phyloP scores from a whole-genome alignment of 352 stramenopile genomes.

The Globisporangium cederbergense region DNA sequence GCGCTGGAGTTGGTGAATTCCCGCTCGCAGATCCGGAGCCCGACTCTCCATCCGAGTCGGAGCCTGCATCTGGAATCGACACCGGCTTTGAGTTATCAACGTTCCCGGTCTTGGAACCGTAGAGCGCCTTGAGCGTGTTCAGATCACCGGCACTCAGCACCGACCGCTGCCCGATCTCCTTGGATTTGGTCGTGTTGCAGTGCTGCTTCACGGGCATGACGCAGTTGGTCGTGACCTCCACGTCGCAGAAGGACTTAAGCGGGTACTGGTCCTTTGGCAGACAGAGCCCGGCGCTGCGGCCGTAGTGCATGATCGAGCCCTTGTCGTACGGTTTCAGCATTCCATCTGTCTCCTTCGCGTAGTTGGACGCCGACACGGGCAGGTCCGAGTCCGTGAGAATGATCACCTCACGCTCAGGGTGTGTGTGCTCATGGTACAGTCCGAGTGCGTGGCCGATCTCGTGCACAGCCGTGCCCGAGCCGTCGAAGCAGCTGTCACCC shows the following conservation, averaged over 20 bases:
- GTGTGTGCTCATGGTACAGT: slow-evolving; percentile 70
- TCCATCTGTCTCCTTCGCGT: slow-evolving; percentile 57
- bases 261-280: slow-evolving; percentile 66
- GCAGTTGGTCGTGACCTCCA: slow-evolving; percentile 63
- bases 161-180: slow-evolving; percentile 52
- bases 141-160: slow-evolving; percentile 61
- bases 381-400: slow-evolving; percentile 60
- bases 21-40: slow-evolving; percentile 1
- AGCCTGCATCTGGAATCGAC: slow-evolving; percentile 19
- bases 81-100: slow-evolving; percentile 29
- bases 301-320: slow-evolving; percentile 81
- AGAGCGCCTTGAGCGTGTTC: slow-evolving; percentile 57
- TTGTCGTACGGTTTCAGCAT: slow-evolving; percentile 65
- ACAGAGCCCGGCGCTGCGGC: slow-evolving; percentile 53
- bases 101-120: slow-evolving; percentile 35
- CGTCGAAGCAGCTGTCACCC: slow-evolving; percentile 59
- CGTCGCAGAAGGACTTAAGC: slow-evolving; percentile 61
- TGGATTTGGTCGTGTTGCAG: slow-evolving; percentile 65
- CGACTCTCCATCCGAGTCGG: not conserved
- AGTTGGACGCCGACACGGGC: slow-evolving; percentile 61
- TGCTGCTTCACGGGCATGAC: slow-evolving; percentile 61
- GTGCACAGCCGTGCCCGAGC: slow-evolving; percentile 47
- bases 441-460: slow-evolving; percentile 67
- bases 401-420: slow-evolving; percentile 64
- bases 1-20: slow-evolving; percentile 17